Conservation (phyloP, 306 rosid species). For the Geum urbanum region DNA sequence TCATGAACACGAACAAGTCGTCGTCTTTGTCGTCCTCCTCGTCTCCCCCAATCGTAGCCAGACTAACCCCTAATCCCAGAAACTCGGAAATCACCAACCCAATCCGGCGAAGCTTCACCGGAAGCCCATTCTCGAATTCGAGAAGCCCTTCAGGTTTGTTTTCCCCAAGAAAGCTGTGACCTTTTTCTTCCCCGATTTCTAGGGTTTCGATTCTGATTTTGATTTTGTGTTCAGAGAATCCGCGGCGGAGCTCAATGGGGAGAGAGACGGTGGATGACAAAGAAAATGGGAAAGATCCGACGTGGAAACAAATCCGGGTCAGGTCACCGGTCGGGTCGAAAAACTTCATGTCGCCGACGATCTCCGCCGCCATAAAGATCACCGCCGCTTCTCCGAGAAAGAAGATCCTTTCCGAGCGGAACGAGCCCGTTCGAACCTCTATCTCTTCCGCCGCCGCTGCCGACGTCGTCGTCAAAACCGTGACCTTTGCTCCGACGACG, state of each 20-base stretch:
- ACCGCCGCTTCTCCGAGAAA: no score
- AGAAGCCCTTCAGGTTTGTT: slow-evolving; percentile 49
- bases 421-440: slow-evolving; percentile 47
- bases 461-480: slow-evolving; percentile 38
- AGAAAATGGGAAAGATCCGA: no score
- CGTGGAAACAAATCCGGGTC: no score
- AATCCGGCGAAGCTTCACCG: slow-evolving; percentile 62
- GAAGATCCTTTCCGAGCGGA: slow-evolving; percentile 61
- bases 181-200: not conserved
- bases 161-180: slow-evolving; percentile 15
- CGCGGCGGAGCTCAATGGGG: no score
- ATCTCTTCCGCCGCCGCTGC: slow-evolving; percentile 30
- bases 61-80: slow-evolving; percentile 48
- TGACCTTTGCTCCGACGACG: slow-evolving; percentile 9
- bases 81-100: slow-evolving; percentile 56
- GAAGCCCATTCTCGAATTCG: slow-evolving; percentile 54
- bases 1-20: slow-evolving; percentile 38
- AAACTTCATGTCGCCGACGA: no score
- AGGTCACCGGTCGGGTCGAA: no score
- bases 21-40: no score
- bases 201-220: not conserved
- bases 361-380: no score
- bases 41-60: slow-evolving; percentile 32
- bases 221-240: slow-evolving; percentile 37
- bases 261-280: no score